phyloP scores from a whole-genome alignment of 345 rosid genomes.

The Melastoma malabathricum region DNA sequence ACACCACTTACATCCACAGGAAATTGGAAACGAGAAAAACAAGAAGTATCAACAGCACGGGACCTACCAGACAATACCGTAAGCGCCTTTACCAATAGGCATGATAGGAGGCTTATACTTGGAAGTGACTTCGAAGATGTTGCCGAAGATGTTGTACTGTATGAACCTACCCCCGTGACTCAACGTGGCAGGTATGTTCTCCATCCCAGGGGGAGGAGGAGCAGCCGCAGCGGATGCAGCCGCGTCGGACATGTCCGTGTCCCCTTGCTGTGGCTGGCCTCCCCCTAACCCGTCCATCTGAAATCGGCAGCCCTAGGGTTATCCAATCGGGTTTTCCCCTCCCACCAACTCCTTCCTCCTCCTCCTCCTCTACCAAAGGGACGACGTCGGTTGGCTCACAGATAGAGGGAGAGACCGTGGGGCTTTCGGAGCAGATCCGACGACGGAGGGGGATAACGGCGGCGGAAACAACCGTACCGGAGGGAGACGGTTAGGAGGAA shows the following conservation, averaged over 20 bases:
- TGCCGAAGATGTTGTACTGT: constrained; percentile 93
- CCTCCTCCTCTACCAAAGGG: no score
- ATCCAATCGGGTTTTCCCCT: no score
- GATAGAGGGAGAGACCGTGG: no score
- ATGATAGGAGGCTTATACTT: constrained; percentile 95
- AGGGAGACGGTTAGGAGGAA: no score
- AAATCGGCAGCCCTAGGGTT: no score
- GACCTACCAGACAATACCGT: constrained; percentile 90
- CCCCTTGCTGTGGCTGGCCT: constrained; percentile 33
- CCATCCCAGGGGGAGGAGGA: constrained; percentile 30
- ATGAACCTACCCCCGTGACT: constrained; percentile 94
- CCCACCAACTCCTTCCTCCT: no score
- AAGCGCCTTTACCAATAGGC: constrained; percentile 99
- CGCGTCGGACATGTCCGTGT: constrained; percentile 76
- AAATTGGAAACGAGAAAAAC: not conserved
- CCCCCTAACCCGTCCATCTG: constrained; percentile 14
- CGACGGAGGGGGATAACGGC: no score
- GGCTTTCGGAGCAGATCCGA: no score
- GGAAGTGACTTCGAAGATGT: constrained; percentile 92
- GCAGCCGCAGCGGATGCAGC: constrained; percentile 16
- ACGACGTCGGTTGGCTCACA: no score
- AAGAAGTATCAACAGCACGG: constrained; percentile 1
- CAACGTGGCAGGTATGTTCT: constrained; percentile 69
- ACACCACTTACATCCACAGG: not conserved
- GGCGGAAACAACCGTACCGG: no score